Base-by-base conservation (phyloP, 768 basidiomycete species). In the Brasilioporus rufonigricans region DNA sequence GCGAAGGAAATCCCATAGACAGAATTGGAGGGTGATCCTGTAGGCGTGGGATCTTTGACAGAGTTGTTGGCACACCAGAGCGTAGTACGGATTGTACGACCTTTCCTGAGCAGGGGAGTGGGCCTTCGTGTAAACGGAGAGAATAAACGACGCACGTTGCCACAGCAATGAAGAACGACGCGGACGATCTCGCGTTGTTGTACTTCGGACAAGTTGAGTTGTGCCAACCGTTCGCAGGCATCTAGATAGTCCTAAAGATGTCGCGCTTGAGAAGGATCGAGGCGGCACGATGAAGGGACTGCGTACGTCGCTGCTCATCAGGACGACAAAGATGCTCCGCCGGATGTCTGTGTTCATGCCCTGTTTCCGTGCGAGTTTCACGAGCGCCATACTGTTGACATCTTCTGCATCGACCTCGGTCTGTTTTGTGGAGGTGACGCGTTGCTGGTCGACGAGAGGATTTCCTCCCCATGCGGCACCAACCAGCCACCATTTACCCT, bases 271-370 rank as follows among this genome's bases (percentile, higher is more conserved):
- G 4, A 52, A 45, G 7, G 1, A 40, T 43, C 32, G n/a, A 1
- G 10, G 13, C 1, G 19, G 9, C 1, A 23, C 26, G 26, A 0
- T 6, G n/a, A 48, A 6, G 13, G 26, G 1, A 35, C 23, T 7
- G 73, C 86, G 60, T 65, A 96, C 96, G 65, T 96, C 93, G 61
- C 91, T 91, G 65, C 91, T 96, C 93, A 98, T 97, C 33, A 98
- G 73, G 13, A 95, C 88, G 16, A 94, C 85, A 65, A 99, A 99
- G 49, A 98, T 86, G 52, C 89, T 87, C 57, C 93, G 78, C 35
- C 96, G 81, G 36, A 98, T 87, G 62, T 98, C 97, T 2, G 95
- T 98, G 66, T 99, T 99, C 96, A 99, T 98, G 21, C 97, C 97
- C 68, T 99, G 97, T 66, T 86, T 88, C 61, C 84, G 80, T 5